Evolutionary conservation across 257 asterid genomes (phyloP).

Genomic region (Nicotiana noctiflora): DNA sequence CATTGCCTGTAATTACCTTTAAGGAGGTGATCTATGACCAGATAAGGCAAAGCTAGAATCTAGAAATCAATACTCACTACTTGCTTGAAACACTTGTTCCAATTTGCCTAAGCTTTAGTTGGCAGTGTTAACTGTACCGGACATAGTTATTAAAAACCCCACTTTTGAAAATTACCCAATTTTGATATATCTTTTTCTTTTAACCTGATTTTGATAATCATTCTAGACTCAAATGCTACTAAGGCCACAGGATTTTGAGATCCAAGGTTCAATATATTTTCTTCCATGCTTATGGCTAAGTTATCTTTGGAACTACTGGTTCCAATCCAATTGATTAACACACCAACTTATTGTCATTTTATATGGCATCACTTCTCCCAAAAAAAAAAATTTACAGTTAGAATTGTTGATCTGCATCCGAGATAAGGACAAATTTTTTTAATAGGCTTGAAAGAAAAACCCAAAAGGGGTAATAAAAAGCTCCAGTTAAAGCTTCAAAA

Average conservation of each 20-base stretch:
- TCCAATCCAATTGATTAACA: neutral
- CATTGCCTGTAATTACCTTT: neutral
- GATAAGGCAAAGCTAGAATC: neutral
- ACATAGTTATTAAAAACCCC: too few species aligned
- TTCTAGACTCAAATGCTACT: neutral
- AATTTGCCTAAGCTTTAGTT: neutral
- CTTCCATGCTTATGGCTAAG: neutral
- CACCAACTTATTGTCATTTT: neutral
- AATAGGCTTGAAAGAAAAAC: too few species aligned
- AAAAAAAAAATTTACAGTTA: neutral
- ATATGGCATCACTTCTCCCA: neutral
- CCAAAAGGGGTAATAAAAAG: too few species aligned
- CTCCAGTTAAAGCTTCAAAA: neutral
- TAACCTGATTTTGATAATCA: neutral
- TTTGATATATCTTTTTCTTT: neutral
- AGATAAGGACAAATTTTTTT: neutral
- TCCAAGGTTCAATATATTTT: neutral
- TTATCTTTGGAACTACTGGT: neutral
- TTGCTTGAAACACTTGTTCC: neutral
- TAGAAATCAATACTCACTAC: neutral
- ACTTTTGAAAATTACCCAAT: neutral
- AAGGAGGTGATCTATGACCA: neutral
- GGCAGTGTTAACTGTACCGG: neutral
- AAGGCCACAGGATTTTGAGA: neutral
- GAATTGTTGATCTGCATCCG: neutral